Percentiles rank a stretch among this genome's conserved stretches.
Evolutionary conservation across 768 basidiomycete species (phyloP).

Genomic region (Candolleomyces aberdarensis): DNA sequence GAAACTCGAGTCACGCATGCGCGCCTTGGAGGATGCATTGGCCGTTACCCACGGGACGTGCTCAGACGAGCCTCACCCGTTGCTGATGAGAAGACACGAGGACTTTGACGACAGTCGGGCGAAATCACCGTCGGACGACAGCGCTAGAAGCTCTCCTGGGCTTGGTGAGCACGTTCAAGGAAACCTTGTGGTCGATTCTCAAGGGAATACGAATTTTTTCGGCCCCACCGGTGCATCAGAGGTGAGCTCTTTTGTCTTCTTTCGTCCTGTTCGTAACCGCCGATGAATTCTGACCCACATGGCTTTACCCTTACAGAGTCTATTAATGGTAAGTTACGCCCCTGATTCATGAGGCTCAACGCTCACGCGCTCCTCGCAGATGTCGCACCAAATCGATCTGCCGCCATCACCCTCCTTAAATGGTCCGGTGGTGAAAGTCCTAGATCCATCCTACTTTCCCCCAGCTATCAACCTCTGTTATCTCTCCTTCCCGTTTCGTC

Average conservation of each 20-base stretch:
- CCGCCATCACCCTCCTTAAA: slow-evolving; percentile 2
- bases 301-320: slow-evolving; percentile 26
- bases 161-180: slow-evolving; percentile 34
- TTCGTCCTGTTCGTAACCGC: neutral
- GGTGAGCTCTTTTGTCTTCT: slow-evolving; percentile 27
- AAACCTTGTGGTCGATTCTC: slow-evolving; percentile 42
- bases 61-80: slow-evolving; percentile 39
- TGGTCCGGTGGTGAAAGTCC: slow-evolving; percentile 26
- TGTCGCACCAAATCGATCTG: slow-evolving; percentile 2
- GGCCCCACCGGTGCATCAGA: slow-evolving; percentile 49
- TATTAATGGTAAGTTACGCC: slow-evolving; percentile 35
- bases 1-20: slow-evolving; percentile 49
- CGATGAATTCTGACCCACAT: slow-evolving; percentile 9
- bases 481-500: slow-evolving; percentile 44
- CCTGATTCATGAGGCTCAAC: neutral
- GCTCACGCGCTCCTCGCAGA: no score
- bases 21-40: slow-evolving; percentile 52
- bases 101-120: slow-evolving; percentile 30
- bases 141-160: slow-evolving; percentile 17
- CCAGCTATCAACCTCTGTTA: slow-evolving; percentile 41
- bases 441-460: slow-evolving; percentile 44
- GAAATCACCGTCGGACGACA: slow-evolving; percentile 19
- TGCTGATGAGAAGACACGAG: slow-evolving; percentile 23
- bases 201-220: slow-evolving; percentile 40
- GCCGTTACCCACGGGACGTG: slow-evolving; percentile 41